phyloP scores from a whole-genome alignment of 805 yeast genomes.

The Nakazawaea ambrosiae region DNA sequence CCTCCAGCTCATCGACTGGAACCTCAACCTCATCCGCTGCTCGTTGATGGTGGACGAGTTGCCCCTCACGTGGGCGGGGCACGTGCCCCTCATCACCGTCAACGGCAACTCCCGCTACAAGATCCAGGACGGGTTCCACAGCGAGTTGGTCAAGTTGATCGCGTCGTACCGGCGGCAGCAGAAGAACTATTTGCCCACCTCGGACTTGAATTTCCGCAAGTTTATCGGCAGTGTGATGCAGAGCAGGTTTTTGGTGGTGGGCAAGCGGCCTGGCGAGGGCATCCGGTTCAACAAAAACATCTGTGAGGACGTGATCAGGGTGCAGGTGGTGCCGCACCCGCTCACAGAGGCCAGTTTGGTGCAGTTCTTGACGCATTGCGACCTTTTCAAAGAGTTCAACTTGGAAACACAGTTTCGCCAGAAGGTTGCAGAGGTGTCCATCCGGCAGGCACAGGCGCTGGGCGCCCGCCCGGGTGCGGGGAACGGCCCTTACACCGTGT shows the following conservation, averaged over 20 bases:
- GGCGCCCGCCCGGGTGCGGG: slow-evolving; percentile 9
- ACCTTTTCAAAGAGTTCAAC: slow-evolving; percentile 41
- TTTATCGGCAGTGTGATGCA: slow-evolving; percentile 9
- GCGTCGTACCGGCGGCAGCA: slow-evolving; percentile 10
- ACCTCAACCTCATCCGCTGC: slow-evolving; percentile 42
- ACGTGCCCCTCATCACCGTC: slow-evolving; percentile 8
- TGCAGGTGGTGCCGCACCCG: slow-evolving; percentile 12
- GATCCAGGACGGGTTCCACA: slow-evolving; percentile 13
- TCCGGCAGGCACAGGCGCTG: slow-evolving; percentile 34
- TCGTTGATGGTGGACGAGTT: slow-evolving; percentile 30
- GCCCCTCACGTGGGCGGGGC: slow-evolving; percentile 5
- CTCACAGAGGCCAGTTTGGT: slow-evolving; percentile 20
- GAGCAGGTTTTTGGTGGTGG: slow-evolving; percentile 7
- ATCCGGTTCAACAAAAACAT: slow-evolving; percentile 10
- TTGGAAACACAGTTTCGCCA: slow-evolving; percentile 36
- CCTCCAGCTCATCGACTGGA: slow-evolving; percentile 37
- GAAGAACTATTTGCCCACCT: slow-evolving; percentile 14
- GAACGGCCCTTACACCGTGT: slow-evolving; percentile 28
- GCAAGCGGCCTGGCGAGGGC: slow-evolving; percentile 3
- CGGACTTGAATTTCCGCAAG: slow-evolving; percentile 6
- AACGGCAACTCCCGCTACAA: slow-evolving; percentile 14
- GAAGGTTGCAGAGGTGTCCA: slow-evolving; percentile 42
- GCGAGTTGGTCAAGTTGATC: slow-evolving; percentile 18
- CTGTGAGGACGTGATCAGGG: slow-evolving; percentile 11
- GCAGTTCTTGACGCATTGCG: slow-evolving; percentile 31